These are phyloP conservation scores for Anthracocystis walkeri DNA, from an alignment of 1,284 basidiomycete genomes.

Conservation along the genomic window DNA sequence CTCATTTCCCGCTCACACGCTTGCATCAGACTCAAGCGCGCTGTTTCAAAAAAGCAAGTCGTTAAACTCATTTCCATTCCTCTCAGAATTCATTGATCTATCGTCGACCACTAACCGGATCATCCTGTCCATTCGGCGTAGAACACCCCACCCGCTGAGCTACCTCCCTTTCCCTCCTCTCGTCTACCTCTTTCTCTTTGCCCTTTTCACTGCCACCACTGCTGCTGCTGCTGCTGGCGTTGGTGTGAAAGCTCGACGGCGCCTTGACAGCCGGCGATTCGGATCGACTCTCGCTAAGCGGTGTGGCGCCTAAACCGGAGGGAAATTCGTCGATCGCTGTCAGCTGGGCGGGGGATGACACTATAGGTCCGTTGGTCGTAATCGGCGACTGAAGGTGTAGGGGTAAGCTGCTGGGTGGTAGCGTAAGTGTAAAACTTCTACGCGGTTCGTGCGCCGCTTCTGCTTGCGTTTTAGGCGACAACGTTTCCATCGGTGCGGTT, in stretches of 20 bases:
- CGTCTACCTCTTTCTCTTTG: slow-evolving; percentile 11
- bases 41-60: no score
- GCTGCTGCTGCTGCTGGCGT: slow-evolving; percentile 14
- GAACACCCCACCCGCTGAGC: slow-evolving; percentile 33
- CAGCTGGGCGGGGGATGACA: slow-evolving; percentile 26
- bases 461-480: slow-evolving; percentile 22
- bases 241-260: slow-evolving; percentile 22
- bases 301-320: slow-evolving; percentile 12
- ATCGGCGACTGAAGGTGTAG: slow-evolving; percentile 11
- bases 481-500: slow-evolving; percentile 10
- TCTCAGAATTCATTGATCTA: no score
- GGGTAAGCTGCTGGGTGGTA: slow-evolving; percentile 34
- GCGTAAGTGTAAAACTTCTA: slow-evolving; percentile 30
- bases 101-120: slow-evolving; percentile 23
- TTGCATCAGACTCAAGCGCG: no score
- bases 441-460: slow-evolving; percentile 23
- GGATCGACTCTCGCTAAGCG: slow-evolving; percentile 26
- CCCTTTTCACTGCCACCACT: slow-evolving; percentile 23
- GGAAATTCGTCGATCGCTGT: slow-evolving; percentile 50
- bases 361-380: slow-evolving; percentile 1
- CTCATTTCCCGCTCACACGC: neutral
- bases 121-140: slow-evolving; percentile 28
- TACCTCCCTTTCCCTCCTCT: slow-evolving; percentile 9
- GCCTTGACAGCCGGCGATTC: slow-evolving; percentile 16
- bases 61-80: neutral